Evolutionary conservation across 305 asterid genomes (phyloP), one percentile per base, ranked within the genome.

Genomic region (Salvia sclarea): DNA sequence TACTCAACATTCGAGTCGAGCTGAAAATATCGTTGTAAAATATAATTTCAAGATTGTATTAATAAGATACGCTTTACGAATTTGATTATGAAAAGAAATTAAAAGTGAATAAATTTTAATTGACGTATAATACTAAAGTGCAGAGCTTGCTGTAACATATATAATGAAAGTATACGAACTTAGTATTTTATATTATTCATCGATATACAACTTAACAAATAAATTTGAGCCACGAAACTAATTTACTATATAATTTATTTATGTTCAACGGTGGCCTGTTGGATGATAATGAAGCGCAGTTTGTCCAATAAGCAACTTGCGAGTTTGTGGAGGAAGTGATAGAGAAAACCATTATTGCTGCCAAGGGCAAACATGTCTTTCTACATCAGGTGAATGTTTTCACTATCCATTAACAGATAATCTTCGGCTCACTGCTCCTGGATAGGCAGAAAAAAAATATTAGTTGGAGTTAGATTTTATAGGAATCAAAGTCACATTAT

Each of bases 251-350:
- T n/a, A n/a, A n/a, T 14, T 56, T 56, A 17, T 18, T 31, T 17
- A 0, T 37, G 8, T 59, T 20, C 17, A 20, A 35, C 16, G 64
- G 43, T 37, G 18, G 65, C 28, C 25, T 24, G 41, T 28, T 57
- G 44, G 45, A 31, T 57, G 45, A 57, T 31, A 57, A 57, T 2
- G 63, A 57, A 31, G 63, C 5, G 45, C 47, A 58, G 7, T 22
- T 56, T 30, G 62, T 56, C 62, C 8, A 31, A 30, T 8, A 55
- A 28, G 13, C 40, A 14, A 22, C 8, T 52, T 52, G 59, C 59
- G 12, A 22, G 17, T 22, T 50, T 20, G 31, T 50, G 57, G 57
- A 20, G 31, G 8, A 28, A 30, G 38, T 12, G 62, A 58, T 33
- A 2, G 30, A 17, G 47, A 58, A 10, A 17, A 30, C 2, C 25